phyloP scores from a whole-genome alignment of 345 rosid species.

The Eucalyptus pumila region DNA sequence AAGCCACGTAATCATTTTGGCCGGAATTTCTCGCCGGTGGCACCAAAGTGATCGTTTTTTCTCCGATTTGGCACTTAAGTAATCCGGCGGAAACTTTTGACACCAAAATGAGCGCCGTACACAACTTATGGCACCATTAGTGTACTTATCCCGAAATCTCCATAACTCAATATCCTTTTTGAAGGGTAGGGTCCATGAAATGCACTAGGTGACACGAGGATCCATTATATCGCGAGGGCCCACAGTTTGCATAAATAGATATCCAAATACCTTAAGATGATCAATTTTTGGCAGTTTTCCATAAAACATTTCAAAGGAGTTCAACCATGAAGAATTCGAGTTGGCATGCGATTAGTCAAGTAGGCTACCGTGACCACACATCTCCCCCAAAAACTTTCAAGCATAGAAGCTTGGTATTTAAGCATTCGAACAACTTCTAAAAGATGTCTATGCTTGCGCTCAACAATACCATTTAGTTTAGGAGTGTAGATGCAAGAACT shows the following conservation, averaged over 20 bases:
- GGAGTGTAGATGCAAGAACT: background rate
- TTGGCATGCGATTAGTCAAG: background rate
- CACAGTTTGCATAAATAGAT: too few relatives aligned
- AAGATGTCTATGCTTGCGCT: background rate
- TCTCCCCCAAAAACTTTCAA: background rate
- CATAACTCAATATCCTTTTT: background rate
- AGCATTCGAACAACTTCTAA: rapidly evolving
- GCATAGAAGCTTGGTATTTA: background rate
- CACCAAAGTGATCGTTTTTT: too few relatives aligned
- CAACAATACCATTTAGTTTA: background rate
- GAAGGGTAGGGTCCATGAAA: background rate
- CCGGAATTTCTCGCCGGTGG: too few relatives aligned
- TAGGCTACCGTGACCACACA: background rate
- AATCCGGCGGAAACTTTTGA: too few relatives aligned
- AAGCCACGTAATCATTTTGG: too few relatives aligned
- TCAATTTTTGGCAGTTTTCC: background rate
- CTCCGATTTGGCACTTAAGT: too few relatives aligned
- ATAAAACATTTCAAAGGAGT: background rate
- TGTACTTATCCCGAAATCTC: too few relatives aligned
- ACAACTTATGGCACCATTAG: too few relatives aligned
- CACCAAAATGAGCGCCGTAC: too few relatives aligned
- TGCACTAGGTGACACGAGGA: background rate
- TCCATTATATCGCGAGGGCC: background rate
- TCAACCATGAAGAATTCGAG: background rate
- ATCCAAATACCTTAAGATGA: background rate